phyloP scores from a whole-genome alignment of 129 eudicot genomes.

The Centrapalus pauciflorus region DNA sequence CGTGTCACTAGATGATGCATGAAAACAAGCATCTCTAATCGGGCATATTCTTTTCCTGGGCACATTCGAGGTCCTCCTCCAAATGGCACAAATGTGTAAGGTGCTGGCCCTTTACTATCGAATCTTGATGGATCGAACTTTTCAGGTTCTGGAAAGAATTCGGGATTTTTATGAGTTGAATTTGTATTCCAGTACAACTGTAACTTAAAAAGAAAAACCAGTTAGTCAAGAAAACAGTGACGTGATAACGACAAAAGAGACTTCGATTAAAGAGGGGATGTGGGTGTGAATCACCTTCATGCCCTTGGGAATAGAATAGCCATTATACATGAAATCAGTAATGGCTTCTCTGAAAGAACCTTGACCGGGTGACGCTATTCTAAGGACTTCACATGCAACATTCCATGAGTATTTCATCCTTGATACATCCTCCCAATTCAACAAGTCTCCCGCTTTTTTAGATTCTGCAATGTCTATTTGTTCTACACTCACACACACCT shows the following conservation, averaged over 20 bases:
- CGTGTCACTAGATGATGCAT: slow-evolving; percentile 38
- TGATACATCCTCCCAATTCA: slow-evolving; percentile 31
- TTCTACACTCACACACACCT: too few species aligned
- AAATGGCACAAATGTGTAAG: slow-evolving; percentile 60
- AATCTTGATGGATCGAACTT: slow-evolving; percentile 55
- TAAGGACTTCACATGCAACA: slow-evolving; percentile 38
- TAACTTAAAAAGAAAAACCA: neutral
- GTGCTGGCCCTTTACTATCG: slow-evolving; percentile 46
- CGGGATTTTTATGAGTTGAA: slow-evolving; percentile 49
- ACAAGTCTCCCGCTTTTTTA: slow-evolving; percentile 20
- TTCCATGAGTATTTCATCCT: slow-evolving; percentile 41
- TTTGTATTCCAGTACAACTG: slow-evolving; percentile 59
- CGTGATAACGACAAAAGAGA: too few species aligned
- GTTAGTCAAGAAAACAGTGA: too few species aligned
- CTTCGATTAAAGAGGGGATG: neutral
- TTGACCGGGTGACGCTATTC: slow-evolving; percentile 35
- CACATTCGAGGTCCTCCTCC: slow-evolving; percentile 70
- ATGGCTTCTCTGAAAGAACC: slow-evolving; percentile 43
- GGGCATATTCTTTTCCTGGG: slow-evolving; percentile 61
- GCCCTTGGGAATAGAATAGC: slow-evolving; percentile 25
- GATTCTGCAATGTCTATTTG: slow-evolving; percentile 38
- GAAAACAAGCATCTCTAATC: slow-evolving; percentile 32
- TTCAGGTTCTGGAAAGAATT: slow-evolving; percentile 43
- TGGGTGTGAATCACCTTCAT: slow-evolving; percentile 32
- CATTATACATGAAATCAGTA: slow-evolving; percentile 22